Conservation (phyloP, 2,329 filamentous ascomycete genomes). For the Hyphodiscus sp. region DNA sequence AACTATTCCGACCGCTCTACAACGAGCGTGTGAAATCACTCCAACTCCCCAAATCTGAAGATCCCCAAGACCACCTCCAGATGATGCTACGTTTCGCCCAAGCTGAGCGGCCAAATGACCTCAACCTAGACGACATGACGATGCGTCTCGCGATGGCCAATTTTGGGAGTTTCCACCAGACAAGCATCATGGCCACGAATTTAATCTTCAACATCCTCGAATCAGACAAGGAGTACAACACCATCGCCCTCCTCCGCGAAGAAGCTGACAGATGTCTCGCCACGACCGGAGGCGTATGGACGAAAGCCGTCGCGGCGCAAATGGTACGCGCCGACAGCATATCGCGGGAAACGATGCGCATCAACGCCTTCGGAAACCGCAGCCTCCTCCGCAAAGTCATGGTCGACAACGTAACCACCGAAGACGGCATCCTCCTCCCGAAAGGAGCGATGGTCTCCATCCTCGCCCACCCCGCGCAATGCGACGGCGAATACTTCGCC, state of each 20-base stretch:
- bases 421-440: slow-evolving; percentile 39
- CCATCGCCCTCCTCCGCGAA: slow-evolving; percentile 33
- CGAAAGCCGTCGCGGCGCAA: slow-evolving; percentile 31
- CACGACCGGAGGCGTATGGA: slow-evolving; percentile 31
- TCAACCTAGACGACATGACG: slow-evolving; percentile 15
- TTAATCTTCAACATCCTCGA: slow-evolving; percentile 32
- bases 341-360: slow-evolving; percentile 36
- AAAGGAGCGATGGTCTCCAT: slow-evolving; percentile 28
- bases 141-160: slow-evolving; percentile 16
- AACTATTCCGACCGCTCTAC: slow-evolving; percentile 8
- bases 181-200: slow-evolving; percentile 33
- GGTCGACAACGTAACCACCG: slow-evolving; percentile 15
- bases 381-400: slow-evolving; percentile 21
- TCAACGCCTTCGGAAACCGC: slow-evolving; percentile 24
- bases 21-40: slow-evolving; percentile 21
- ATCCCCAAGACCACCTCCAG: slow-evolving; percentile 36
- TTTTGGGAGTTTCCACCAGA: slow-evolving; percentile 29
- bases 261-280: slow-evolving; percentile 31
- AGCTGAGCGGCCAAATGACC: slow-evolving; percentile 33
- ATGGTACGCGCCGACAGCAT: slow-evolving; percentile 36
- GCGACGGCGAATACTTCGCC: slow-evolving; percentile 5
- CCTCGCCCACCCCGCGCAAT: slow-evolving; percentile 6
- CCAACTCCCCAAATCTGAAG: slow-evolving; percentile 15
- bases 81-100: slow-evolving; percentile 36
- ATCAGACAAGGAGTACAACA: slow-evolving; percentile 35